Evolutionary conservation across 2,329 filamentous ascomycete species (phyloP).

Genomic region (Colletotrichum spinosum): DNA sequence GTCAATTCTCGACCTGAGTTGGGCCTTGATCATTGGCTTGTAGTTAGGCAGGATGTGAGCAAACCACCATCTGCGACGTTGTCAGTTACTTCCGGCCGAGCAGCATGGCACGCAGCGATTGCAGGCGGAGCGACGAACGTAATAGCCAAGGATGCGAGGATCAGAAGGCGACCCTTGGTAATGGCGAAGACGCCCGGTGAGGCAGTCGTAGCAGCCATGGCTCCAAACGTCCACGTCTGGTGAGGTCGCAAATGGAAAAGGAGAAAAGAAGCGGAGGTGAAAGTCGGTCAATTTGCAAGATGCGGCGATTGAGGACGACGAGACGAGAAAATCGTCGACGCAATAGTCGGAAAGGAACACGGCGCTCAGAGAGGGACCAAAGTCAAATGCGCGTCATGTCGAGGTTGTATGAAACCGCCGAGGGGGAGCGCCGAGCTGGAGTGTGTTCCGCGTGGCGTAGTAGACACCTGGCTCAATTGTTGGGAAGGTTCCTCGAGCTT

Average conservation of each 20-base stretch:
- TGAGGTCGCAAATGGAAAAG: conserved; percentile 4
- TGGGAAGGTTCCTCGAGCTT: conserved; percentile 11
- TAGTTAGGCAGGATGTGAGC: conserved; percentile 57
- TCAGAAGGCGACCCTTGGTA: conserved; percentile 50
- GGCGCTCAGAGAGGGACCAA: conserved; percentile 15
- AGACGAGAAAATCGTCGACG: conserved; percentile 10
- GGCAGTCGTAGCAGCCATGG: conserved; percentile 36
- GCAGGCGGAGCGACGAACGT: conserved; percentile 48
- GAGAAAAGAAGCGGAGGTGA: conserved; percentile 2
- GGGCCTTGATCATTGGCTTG: conserved; percentile 54
- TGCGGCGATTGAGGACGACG: neutral
- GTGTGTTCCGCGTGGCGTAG: conserved; percentile 27
- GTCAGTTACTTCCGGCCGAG: conserved; percentile 1
- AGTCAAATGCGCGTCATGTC: conserved; percentile 26
- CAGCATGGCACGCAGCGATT: neutral
- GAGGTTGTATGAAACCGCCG: conserved; percentile 29
- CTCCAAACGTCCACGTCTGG: conserved; percentile 9
- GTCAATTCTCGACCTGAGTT: conserved; percentile 51
- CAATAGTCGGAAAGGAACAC: conserved; percentile 5
- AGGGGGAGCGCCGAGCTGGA: conserved; percentile 18
- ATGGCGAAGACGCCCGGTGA: conserved; percentile 43
- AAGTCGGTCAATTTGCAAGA: neutral
- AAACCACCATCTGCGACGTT: conserved; percentile 57
- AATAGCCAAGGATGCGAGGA: conserved; percentile 49
- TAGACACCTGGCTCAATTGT: conserved; percentile 2